Percentiles rank a stretch among this genome's conserved stretches.
Conservation (phyloP, 129 eudicot genomes). For the Rutidosis leptorrhynchoides region DNA sequence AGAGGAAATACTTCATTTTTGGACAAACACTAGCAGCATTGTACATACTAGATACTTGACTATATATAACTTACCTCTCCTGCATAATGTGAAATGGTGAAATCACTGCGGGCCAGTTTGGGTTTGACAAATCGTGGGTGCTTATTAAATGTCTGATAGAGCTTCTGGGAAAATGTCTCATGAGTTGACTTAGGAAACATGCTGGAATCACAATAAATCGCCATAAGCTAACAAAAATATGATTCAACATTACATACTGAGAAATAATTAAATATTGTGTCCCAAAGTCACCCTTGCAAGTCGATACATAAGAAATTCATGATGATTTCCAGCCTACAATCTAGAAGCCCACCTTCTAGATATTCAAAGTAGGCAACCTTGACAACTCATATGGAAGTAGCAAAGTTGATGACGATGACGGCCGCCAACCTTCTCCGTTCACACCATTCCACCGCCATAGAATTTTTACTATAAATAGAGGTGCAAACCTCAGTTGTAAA, state of each 20-base stretch:
- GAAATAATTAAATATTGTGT: not conserved
- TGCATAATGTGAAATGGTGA: constrained; percentile 90
- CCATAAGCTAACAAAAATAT: constrained; percentile 23
- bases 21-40: constrained; percentile 17
- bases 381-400: no score
- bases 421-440: no score
- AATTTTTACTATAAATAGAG: no score
- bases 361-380: no score
- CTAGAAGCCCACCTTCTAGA: no score
- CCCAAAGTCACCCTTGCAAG: constrained; percentile 10
- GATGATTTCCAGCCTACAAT: no score
- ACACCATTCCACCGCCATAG: no score
- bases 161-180: constrained; percentile 94
- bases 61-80: constrained; percentile 67
- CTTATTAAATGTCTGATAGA: constrained; percentile 74
- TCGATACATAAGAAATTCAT: constrained; percentile 19
- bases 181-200: constrained; percentile 99
- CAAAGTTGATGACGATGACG: no score
- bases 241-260: constrained; percentile 15
- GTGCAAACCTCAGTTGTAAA: no score
- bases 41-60: constrained; percentile 5
- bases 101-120: constrained; percentile 88
- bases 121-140: constrained; percentile 93
- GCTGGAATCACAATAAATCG: constrained; percentile 44
- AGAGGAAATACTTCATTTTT: constrained; percentile 24